Conservation (phyloP, 176 grass and related monocot species). For the Aegilops sharonensis region DNA sequence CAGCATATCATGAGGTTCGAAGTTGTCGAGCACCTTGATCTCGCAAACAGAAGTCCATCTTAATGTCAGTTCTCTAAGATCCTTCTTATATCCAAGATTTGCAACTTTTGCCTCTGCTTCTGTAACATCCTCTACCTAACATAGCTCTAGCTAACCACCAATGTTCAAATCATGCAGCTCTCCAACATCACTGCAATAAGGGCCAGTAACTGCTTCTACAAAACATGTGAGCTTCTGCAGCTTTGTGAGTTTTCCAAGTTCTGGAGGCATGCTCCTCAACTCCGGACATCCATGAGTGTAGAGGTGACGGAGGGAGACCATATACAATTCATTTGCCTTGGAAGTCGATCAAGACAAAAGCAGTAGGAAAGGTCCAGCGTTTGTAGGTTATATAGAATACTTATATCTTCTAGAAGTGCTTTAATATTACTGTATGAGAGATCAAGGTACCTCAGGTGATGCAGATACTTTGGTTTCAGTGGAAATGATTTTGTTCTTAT, state of each 20-base stretch:
- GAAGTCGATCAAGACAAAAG: fast-evolving
- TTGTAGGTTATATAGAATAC: neutral
- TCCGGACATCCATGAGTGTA: neutral
- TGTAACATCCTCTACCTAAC: too few species aligned
- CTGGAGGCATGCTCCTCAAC: neutral
- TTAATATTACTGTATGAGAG: too few species aligned
- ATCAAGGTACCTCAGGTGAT: too few species aligned
- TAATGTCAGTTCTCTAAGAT: neutral
- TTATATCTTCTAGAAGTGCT: too few species aligned
- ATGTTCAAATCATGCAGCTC: too few species aligned
- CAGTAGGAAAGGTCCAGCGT: neutral
- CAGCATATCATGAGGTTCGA: neutral
- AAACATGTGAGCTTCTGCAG: neutral
- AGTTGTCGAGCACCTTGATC: neutral
- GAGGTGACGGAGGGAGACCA: neutral
- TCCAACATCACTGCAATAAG: too few species aligned
- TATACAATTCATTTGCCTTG: neutral
- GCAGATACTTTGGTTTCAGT: too few species aligned
- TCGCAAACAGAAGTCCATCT: neutral
- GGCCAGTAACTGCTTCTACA: neutral
- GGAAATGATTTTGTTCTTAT: too few species aligned
- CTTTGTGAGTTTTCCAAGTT: neutral
- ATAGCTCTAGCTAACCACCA: too few species aligned
- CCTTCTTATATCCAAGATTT: too few species aligned
- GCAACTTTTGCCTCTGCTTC: too few species aligned